Evolutionary conservation across 495 filamentous ascomycete genomes (phyloP).

Genomic region (Aspergillus haitiensis): DNA sequence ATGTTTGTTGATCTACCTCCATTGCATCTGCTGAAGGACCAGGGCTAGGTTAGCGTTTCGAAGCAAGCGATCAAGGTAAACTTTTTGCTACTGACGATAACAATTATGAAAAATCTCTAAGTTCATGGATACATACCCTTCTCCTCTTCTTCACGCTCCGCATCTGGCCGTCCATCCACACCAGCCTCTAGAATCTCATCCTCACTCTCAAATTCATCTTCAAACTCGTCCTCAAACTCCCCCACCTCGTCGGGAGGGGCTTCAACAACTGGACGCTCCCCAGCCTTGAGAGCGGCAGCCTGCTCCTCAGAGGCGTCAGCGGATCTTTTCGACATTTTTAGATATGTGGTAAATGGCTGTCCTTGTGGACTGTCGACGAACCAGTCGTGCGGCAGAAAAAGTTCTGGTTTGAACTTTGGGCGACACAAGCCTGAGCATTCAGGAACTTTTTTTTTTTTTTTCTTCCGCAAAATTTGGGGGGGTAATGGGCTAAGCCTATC

Average conservation of each 20-base stretch:
- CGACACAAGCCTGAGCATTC: slow-evolving; percentile 32
- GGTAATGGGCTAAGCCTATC: slow-evolving; percentile 39
- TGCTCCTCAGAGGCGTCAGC: slow-evolving; percentile 57
- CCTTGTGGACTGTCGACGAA: slow-evolving; percentile 22
- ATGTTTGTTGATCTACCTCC: slow-evolving; percentile 89
- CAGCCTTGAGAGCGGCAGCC: slow-evolving; percentile 63
- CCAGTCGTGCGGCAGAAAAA: slow-evolving; percentile 26
- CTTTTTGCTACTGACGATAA: no score
- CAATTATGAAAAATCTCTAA: no score
- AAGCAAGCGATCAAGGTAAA: no score
- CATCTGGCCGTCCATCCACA: slow-evolving; percentile 87
- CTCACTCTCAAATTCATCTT: slow-evolving; percentile 52
- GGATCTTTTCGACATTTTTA: slow-evolving; percentile 69
- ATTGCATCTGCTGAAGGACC: slow-evolving; percentile 64
- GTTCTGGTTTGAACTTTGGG: neutral
- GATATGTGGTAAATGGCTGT: slow-evolving; percentile 5
- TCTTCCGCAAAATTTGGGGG: slow-evolving; percentile 22
- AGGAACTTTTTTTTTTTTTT: slow-evolving; percentile 32
- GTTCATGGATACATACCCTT: slow-evolving; percentile 47
- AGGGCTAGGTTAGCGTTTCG: slow-evolving; percentile 6
- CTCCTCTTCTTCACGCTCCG: slow-evolving; percentile 87
- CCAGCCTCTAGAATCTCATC: slow-evolving; percentile 95
- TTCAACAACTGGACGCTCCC: slow-evolving; percentile 57
- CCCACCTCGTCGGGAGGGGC: slow-evolving; percentile 30
- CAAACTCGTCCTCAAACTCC: slow-evolving; percentile 27